Evolutionary conservation across 2,329 filamentous ascomycete genomes (phyloP).

Genomic region (Hymenoscyphus albidus): DNA sequence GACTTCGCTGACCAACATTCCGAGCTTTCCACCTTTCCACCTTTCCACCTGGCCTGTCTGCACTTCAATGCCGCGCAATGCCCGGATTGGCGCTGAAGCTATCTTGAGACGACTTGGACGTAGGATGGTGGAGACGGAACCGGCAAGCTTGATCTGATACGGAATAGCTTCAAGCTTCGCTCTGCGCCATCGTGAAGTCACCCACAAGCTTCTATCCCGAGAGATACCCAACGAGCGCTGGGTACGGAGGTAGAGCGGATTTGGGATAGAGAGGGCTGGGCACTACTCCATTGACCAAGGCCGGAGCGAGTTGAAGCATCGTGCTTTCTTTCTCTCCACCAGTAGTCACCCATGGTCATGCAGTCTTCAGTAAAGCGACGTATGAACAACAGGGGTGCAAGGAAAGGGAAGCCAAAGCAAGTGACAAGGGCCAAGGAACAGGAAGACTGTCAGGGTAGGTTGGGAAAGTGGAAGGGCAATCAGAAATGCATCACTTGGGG

Average conservation of each 20-base stretch:
- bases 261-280: not conserved
- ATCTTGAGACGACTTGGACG: conserved; percentile 21
- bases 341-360: not conserved
- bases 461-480: not conserved
- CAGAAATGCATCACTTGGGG: conserved; percentile 13
- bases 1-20: conserved; percentile 24
- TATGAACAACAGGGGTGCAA: conserved; percentile 6
- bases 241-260: not conserved
- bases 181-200: conserved; percentile 3
- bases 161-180: conserved; percentile 17
- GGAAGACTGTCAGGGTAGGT: not conserved
- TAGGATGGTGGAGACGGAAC: conserved; percentile 14
- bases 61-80: conserved; percentile 11
- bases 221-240: not conserved
- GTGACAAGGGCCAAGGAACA: not conserved
- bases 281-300: not conserved
- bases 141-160: conserved; percentile 20
- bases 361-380: not conserved
- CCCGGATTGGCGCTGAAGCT: conserved; percentile 18
- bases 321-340: not conserved
- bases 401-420: conserved; percentile 8
- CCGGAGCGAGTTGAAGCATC: conserved; percentile 1
- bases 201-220: not conserved
- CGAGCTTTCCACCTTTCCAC: conserved; percentile 12
- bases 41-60: conserved; percentile 17